Percentiles rank a stretch among this genome's conserved stretches.
These are phyloP conservation scores for Cenchrus americanus DNA, from an alignment of 176 grass and related monocot species.

Conservation along the genomic window DNA sequence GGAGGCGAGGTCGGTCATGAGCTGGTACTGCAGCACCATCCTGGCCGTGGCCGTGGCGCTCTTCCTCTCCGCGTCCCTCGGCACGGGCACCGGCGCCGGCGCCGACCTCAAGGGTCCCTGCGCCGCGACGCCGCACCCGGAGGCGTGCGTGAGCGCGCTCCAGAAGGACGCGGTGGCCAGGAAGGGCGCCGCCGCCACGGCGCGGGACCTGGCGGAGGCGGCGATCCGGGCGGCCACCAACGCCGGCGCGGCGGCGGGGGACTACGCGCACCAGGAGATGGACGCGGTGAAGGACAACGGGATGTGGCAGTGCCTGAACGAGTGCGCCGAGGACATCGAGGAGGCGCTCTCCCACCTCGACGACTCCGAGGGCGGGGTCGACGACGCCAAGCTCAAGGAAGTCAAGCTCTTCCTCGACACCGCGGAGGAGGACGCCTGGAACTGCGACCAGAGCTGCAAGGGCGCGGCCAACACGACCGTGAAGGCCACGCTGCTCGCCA, in stretches of 20 bases:
- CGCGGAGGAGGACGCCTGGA: conserved; percentile 33
- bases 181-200: not conserved
- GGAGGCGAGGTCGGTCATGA: not conserved
- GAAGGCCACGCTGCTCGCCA: conserved; percentile 23
- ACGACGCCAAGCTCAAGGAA: conserved; percentile 29
- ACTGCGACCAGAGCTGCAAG: conserved; percentile 40
- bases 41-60: not conserved
- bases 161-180: not conserved
- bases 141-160: conserved; percentile 15
- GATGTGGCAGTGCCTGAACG: conserved; percentile 53
- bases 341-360: conserved; percentile 54
- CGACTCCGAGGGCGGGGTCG: conserved; percentile 40
- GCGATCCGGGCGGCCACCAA: conserved; percentile 8
- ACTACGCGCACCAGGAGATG: conserved; percentile 26
- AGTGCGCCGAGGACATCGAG: conserved; percentile 57
- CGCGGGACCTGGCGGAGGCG: conserved; percentile 23
- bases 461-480: not conserved
- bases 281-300: conserved; percentile 29
- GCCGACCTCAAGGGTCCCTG: conserved; percentile 11
- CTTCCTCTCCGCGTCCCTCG: not conserved
- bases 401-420: conserved; percentile 28
- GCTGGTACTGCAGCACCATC: not conserved
- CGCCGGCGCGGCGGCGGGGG: conserved; percentile 4
- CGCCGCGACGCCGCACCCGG: conserved; percentile 46
- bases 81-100: not conserved